phyloP scores from a whole-genome alignment of 805 yeast species.

The Cyberlindnera galapagoensis region DNA sequence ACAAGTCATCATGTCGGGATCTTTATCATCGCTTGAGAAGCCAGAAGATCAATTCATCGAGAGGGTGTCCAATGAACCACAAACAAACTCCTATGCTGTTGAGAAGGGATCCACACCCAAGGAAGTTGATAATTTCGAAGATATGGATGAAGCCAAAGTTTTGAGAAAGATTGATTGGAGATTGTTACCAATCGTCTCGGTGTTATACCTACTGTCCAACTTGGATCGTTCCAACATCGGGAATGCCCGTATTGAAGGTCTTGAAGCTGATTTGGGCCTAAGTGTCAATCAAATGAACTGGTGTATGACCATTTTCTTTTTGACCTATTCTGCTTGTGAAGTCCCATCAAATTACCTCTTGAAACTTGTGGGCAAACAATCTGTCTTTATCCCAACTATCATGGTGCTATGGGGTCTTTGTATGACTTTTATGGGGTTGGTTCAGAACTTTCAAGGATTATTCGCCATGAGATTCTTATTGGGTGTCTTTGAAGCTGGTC shows the following conservation, averaged over 20 bases:
- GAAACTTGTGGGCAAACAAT: conserved; percentile 11
- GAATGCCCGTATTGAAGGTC: conserved; percentile 6
- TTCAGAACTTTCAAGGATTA: conserved; percentile 11
- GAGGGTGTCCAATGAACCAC: background rate
- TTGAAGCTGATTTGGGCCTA: conserved; percentile 8
- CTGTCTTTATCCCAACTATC: conserved; percentile 11
- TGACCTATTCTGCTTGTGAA: conserved; percentile 15
- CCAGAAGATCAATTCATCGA: conserved; percentile 5
- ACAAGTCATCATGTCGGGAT: no score
- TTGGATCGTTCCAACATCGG: conserved; percentile 13
- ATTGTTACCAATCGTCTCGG: conserved; percentile 13
- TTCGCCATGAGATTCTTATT: conserved; percentile 11
- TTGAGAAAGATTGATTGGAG: conserved; percentile 14
- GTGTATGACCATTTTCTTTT: conserved; percentile 12
- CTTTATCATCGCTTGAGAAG: conserved; percentile 2
- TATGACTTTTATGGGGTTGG: conserved; percentile 15
- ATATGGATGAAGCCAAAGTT: conserved; percentile 9
- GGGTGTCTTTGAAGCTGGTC: conserved; percentile 15
- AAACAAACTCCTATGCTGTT: background rate
- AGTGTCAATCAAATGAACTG: conserved; percentile 11
- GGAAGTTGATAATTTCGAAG: conserved; percentile 8
- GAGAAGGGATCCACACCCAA: no score
- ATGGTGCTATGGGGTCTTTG: conserved; percentile 13
- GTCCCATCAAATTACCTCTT: conserved; percentile 14
- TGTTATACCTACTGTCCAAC: conserved; percentile 13